These are phyloP conservation scores for Phytophthora litchii DNA, from an alignment of 352 stramenopile species.

Conservation along the genomic window DNA sequence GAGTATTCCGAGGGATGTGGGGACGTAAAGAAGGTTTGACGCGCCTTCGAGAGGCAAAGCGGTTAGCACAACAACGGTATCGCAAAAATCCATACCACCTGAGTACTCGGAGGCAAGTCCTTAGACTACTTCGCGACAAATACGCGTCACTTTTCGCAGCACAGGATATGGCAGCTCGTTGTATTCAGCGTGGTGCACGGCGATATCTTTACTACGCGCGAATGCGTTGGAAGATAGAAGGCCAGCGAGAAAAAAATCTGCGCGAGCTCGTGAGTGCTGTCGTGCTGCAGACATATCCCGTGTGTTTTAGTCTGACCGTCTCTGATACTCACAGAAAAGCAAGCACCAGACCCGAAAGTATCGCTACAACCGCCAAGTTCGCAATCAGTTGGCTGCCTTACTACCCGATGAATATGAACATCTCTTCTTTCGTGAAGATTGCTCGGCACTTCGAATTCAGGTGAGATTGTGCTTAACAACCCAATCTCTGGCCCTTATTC, in stretches of 20 bases:
- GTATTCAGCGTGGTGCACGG: constrained; percentile 47
- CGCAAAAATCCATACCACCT: constrained; percentile 46
- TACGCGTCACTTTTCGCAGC: constrained; percentile 65
- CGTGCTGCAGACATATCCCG: neutral
- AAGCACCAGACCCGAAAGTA: constrained; percentile 74
- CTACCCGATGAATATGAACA: constrained; percentile 51
- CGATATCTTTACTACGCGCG: constrained; percentile 55
- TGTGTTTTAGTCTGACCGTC: neutral
- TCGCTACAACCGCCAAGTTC: constrained; percentile 62
- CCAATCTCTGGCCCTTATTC: neutral
- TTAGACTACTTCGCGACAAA: constrained; percentile 40
- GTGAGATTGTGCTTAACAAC: constrained; percentile 17
- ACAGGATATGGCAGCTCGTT: constrained; percentile 57
- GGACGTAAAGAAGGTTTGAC: constrained; percentile 36
- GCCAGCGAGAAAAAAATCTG: constrained; percentile 39
- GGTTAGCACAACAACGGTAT: constrained; percentile 37
- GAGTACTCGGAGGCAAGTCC: constrained; percentile 40
- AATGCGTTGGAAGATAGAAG: constrained; percentile 45
- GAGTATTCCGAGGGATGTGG: constrained; percentile 66
- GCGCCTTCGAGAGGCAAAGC: constrained; percentile 28
- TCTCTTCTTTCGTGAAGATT: constrained; percentile 53
- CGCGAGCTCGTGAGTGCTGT: constrained; percentile 45
- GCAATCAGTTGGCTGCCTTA: constrained; percentile 48
- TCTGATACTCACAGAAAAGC: constrained; percentile 32
- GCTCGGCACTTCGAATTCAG: constrained; percentile 42